Conservation (phyloP, 768 basidiomycete species). For the Austroboletus festivus region DNA sequence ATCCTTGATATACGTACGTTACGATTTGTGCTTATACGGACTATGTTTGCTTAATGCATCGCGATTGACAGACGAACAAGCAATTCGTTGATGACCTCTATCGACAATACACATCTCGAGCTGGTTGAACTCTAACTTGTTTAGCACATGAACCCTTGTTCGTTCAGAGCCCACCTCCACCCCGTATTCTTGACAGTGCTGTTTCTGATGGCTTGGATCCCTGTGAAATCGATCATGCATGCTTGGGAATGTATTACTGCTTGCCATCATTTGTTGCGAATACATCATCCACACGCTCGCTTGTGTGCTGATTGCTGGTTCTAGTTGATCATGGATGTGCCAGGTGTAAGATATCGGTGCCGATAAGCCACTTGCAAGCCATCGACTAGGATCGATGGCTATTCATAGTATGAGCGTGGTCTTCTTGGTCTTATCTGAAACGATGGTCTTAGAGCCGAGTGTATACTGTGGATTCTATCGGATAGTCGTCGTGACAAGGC, state of each 20-base stretch:
- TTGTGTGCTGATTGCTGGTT: background rate
- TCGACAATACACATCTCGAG: conserved; percentile 43
- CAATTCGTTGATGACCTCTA: conserved; percentile 62
- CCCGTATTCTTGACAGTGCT: conserved; percentile 1
- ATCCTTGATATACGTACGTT: conserved; percentile 58
- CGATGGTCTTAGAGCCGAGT: too few relatives aligned
- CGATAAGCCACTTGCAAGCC: too few relatives aligned
- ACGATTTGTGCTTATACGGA: background rate
- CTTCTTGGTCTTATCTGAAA: too few relatives aligned
- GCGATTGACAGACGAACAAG: conserved; percentile 51
- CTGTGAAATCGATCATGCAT: conserved; percentile 3
- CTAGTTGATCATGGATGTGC: background rate
- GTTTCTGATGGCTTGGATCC: background rate
- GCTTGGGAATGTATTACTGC: conserved; percentile 7
- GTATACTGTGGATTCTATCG: too few relatives aligned
- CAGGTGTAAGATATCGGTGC: too few relatives aligned
- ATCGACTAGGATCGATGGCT: too few relatives aligned
- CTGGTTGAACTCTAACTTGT: conserved; percentile 4
- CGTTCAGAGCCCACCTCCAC: too few relatives aligned
- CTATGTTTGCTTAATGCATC: background rate
- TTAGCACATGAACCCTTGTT: background rate
- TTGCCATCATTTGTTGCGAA: conserved; percentile 11
- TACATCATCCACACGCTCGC: conserved; percentile 3
- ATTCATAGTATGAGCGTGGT: too few relatives aligned
- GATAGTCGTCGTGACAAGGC: too few relatives aligned